These are phyloP conservation scores for Ganoderma boninense DNA, from an alignment of 1,284 basidiomycete genomes.

Conservation along the genomic window DNA sequence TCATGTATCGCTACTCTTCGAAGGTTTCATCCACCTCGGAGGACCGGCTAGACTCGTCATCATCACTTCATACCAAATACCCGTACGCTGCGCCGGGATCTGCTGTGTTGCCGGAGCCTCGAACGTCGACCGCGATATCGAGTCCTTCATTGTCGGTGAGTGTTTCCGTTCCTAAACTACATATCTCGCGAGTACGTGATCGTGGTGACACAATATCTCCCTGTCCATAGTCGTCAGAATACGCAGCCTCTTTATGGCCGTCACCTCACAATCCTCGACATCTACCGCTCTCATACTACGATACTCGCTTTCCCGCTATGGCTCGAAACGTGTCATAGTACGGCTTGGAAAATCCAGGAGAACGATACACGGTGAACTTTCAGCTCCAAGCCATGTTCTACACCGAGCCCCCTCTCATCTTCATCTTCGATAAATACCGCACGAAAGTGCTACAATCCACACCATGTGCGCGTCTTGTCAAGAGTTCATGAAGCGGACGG, in stretches of 20 bases:
- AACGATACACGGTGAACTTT: too few relatives aligned
- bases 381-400: too few relatives aligned
- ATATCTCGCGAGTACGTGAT: constrained; percentile 46
- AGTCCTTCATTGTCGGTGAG: constrained; percentile 84
- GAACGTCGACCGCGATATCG: constrained; percentile 77
- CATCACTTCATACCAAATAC: constrained; percentile 49
- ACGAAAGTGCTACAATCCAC: too few relatives aligned
- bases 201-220: constrained; percentile 57
- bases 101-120: constrained; percentile 66
- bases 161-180: constrained; percentile 51
- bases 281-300: constrained; percentile 31
- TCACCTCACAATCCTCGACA: constrained; percentile 29
- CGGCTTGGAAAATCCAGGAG: too few relatives aligned
- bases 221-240: constrained; percentile 67
- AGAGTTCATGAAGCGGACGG: too few relatives aligned
- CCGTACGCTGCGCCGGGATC: constrained; percentile 45
- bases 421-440: too few relatives aligned
- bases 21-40: not conserved
- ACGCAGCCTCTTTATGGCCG: constrained; percentile 36
- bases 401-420: too few relatives aligned
- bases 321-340: too few relatives aligned
- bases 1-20: constrained; percentile 42
- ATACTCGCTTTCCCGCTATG: constrained; percentile 24
- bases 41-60: constrained; percentile 20
- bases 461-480: too few relatives aligned